Base-by-base conservation (phyloP, 2,329 filamentous ascomycete genomes). In the Colletotrichum camelliae region DNA sequence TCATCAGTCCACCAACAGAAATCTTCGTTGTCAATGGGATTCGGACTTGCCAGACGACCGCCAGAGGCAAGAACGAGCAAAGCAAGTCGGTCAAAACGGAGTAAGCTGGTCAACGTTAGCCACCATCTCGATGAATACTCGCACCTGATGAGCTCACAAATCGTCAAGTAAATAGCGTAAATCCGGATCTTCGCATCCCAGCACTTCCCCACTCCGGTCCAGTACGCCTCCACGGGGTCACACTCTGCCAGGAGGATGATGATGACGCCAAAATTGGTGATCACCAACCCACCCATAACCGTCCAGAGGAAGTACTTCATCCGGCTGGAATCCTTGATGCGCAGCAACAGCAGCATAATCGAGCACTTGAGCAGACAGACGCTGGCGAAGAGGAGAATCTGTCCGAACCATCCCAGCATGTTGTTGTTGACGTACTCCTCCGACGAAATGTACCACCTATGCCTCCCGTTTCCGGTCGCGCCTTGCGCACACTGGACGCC, bases 341-440 rank as follows among this genome's bases (percentile, higher is more conserved):
- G 83, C 5, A 87, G 77, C 2, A 87, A 78, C 10, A 88, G 79
- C 15, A 87, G 75, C 77, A 85, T 82, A 66, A 87, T 87, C 5
- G 85, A 87, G 33, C 84, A 80, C 72, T 87, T 87, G 61, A 87
- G 80, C 2, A 87, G 70, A 52, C 83, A 85, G 39, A 87, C 82
- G 55, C 81, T 82, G 13, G 80, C 79, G 73, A 87, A 88, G 4
- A 87, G 81, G 24, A 86, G 79, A 16, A 87, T 80, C 78, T 87
- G 85, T 5, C 83, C 84, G 60, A 83, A 79, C 85, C 85, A 87
- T 2, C 83, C 83, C 5, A 84, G 80, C 79, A 84, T 83, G 75
- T 84, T 85, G 73, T 85, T 83, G 52, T 77, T 80, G 68, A 81
- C 68, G 67, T 85, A 85, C 21, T 85, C 69, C 5, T 81, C 77